Evolutionary conservation across 2,329 filamentous ascomycete species (phyloP).

Genomic region (Neophaeococcomyces mojaviensis): DNA sequence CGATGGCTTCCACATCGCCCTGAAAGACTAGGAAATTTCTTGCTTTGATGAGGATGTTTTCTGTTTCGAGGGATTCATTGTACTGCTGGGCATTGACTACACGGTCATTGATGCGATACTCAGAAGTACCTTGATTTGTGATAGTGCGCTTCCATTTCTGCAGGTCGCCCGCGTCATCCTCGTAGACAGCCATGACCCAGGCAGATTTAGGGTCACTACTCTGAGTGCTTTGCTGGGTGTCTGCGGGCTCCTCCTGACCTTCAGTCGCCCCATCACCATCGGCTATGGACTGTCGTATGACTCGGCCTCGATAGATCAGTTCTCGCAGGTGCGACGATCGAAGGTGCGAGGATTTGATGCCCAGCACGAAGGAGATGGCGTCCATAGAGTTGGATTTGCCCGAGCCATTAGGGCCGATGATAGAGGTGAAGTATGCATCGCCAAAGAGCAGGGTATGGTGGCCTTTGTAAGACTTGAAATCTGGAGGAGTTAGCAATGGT

Average conservation of each 20-base stretch:
- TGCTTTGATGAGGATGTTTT: constrained; percentile 97
- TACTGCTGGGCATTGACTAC: constrained; percentile 84
- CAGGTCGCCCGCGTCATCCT: constrained; percentile 91
- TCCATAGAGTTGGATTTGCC: constrained; percentile 99
- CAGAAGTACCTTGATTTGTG: constrained; percentile 77
- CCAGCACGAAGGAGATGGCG: constrained; percentile 96
- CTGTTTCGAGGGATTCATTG: constrained; percentile 81
- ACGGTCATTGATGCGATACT: constrained; percentile 94
- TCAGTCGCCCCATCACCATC: constrained; percentile 65
- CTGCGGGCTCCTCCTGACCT: constrained; percentile 51
- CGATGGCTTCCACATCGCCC: constrained; percentile 94
- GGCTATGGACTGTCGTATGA: constrained; percentile 85
- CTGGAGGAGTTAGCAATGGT: constrained; percentile 40
- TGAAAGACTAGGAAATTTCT: constrained; percentile 98
- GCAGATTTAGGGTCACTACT: constrained; percentile 80
- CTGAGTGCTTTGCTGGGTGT: constrained; percentile 54
- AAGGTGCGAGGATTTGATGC: constrained; percentile 96
- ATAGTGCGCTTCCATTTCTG: constrained; percentile 95
- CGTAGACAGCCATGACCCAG: constrained; percentile 99
- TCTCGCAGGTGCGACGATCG: constrained; percentile 90
- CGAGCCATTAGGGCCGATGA: constrained; percentile 98
- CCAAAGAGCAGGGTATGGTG: constrained; percentile 91
- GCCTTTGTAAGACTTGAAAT: constrained; percentile 99
- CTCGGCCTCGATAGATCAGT: constrained; percentile 89
- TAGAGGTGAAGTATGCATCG: constrained; percentile 97